Base-by-base conservation (phyloP, 108 stramenopile species). In the Mediolabrus comicus region DNA sequence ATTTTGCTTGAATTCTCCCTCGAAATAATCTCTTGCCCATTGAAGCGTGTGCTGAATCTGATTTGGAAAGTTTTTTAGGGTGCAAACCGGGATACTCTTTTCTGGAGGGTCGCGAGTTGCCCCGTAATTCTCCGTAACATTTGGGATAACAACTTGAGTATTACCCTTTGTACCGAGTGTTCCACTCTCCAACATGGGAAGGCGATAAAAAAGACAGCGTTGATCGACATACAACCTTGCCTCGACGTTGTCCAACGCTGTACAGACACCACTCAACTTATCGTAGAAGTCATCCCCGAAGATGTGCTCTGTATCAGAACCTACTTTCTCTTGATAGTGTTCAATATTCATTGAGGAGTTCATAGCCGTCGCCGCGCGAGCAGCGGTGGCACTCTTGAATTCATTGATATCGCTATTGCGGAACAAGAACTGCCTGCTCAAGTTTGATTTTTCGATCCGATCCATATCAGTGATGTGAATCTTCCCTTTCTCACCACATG, bases 11-110 rank as follows among this genome's bases (percentile, higher is more conserved):
- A 98, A 98, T 33, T 83, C 90, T 6, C 97, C 99, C 83, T 98
- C 99, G 77, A 99, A 99, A 82, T 92, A 98, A 79, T 99, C 99
- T 16, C 99, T 84, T 5, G 98, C 98, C 98, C 98, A 99, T 77
- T 99, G 98, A 66, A 98, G 59, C 10, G 96, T 97, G 84, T 97
- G 98, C 72, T 97, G 95, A 71, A 98, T 98, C 73, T 97, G 93
- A 82, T 97, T 97, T 46, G 99, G 99, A 71, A 98, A 99, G 89
- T 98, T 97, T 86, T 99, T 99, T 34, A 99, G 85, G 2, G 99
- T 99, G 72, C 99, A 99, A 26, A 98, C 95, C 26, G 99, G 99
- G 80, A 99, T 97, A 46, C 87, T 85, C 86, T 98, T 98, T 79
- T 98, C 99, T 3, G 97, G 96, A 55, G 97, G 98, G 77, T 99